These are phyloP conservation scores for Xerocomellus dryophilus DNA, from an alignment of 768 basidiomycete genomes.

Conservation along the genomic window DNA sequence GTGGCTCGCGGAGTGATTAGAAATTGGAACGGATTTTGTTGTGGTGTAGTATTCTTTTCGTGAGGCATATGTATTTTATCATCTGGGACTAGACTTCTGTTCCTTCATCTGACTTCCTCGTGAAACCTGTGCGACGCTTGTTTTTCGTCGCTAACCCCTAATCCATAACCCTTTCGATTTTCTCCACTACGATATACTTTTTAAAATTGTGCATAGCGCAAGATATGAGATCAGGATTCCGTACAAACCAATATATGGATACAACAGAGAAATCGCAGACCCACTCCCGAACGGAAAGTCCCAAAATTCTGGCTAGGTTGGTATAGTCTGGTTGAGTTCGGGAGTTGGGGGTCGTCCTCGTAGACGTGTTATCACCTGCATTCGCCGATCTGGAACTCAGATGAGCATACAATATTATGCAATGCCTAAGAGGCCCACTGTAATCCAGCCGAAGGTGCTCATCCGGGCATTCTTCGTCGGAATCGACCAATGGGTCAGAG, in stretches of 20 bases:
- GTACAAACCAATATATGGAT: not conserved
- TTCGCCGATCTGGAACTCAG: constrained; percentile 47
- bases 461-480: constrained; percentile 68
- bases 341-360: constrained; percentile 59
- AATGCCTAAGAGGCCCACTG: constrained; percentile 36
- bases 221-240: not conserved
- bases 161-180: constrained; percentile 16
- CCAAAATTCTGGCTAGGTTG: constrained; percentile 3
- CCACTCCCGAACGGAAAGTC: not conserved
- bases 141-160: constrained; percentile 9
- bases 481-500: constrained; percentile 71
- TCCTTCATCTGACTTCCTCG: constrained; percentile 26
- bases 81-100: constrained; percentile 35
- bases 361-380: constrained; percentile 57
- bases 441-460: constrained; percentile 66
- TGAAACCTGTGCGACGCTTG: constrained; percentile 13
- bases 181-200: constrained; percentile 25
- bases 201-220: constrained; percentile 22
- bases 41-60: constrained; percentile 27
- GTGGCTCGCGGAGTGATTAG: constrained; percentile 75
- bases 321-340: constrained; percentile 29
- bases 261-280: not conserved
- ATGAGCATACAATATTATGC: constrained; percentile 8
- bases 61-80: constrained; percentile 34
- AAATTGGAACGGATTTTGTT: constrained; percentile 19